Percentiles rank a stretch among this genome's conserved stretches.
These are phyloP conservation scores for Penicillium concentricum DNA, from an alignment of 2,329 filamentous ascomycete species.

Conservation along the genomic window DNA sequence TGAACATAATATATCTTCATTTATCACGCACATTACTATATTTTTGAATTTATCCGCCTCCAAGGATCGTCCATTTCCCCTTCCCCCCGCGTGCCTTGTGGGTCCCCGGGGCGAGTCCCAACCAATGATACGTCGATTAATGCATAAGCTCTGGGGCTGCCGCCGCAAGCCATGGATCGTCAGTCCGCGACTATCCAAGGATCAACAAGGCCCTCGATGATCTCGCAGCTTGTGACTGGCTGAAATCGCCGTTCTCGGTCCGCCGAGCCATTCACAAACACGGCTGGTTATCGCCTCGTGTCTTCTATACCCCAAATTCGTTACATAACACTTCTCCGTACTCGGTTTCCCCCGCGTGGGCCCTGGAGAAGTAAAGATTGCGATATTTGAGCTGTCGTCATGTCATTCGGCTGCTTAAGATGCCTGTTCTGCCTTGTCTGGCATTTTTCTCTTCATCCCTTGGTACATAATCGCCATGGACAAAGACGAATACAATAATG, in stretches of 20 bases:
- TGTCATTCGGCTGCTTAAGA: conserved; percentile 1
- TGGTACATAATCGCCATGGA: conserved; percentile 11
- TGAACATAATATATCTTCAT: background rate
- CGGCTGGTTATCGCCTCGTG: conserved; percentile 13
- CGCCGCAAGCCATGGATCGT: conserved; percentile 5
- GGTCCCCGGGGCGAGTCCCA: background rate
- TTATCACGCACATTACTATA: background rate
- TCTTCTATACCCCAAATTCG: conserved; percentile 19
- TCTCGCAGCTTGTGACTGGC: conserved; percentile 12
- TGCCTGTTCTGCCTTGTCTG: background rate
- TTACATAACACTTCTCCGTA: conserved; percentile 24
- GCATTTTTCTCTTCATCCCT: background rate
- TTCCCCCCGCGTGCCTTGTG: background rate
- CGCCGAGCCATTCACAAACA: conserved; percentile 6
- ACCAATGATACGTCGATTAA: background rate
- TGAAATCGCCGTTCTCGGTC: conserved; percentile 13
- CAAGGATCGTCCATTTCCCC: conserved; percentile 7
- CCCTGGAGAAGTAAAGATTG: conserved; percentile 6
- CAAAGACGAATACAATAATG: conserved; percentile 29
- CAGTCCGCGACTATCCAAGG: conserved; percentile 6
- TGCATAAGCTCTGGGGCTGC: conserved; percentile 16
- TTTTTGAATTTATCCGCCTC: background rate
- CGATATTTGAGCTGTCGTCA: conserved; percentile 20
- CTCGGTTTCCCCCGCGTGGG: conserved; percentile 15
- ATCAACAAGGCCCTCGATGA: background rate